A percentile compares a stretch with the other conserved stretches of the same genome.
These are phyloP conservation scores for Lomentospora prolificans DNA, from an alignment of 2,329 filamentous ascomycete genomes.

Conservation along the genomic window DNA sequence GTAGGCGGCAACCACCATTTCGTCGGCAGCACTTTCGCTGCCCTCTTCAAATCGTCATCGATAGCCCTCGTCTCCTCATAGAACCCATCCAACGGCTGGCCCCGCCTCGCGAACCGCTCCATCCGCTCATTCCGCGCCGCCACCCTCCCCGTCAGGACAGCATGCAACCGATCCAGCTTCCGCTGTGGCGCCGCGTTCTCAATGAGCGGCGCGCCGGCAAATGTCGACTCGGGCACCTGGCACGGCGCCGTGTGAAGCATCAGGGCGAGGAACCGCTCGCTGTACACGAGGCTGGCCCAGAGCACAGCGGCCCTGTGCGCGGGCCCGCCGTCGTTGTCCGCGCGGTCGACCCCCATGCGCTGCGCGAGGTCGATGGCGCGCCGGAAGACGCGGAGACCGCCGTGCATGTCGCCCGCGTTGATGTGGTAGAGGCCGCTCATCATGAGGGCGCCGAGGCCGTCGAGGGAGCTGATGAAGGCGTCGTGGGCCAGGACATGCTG, in stretches of 20 bases:
- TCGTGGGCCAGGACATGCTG: slow-evolving; percentile 32
- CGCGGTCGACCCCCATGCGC: not conserved
- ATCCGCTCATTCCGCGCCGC: slow-evolving; percentile 14
- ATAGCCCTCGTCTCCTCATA: slow-evolving; percentile 20
- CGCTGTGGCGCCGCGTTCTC: slow-evolving; percentile 14
- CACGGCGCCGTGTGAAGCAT: slow-evolving; percentile 29
- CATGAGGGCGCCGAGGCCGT: slow-evolving; percentile 41
- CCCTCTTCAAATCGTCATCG: slow-evolving; percentile 22
- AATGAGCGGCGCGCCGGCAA: slow-evolving; percentile 12
- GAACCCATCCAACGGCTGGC: not conserved
- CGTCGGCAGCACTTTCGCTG: slow-evolving; percentile 20
- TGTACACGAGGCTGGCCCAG: slow-evolving; percentile 27
- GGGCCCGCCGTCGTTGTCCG: slow-evolving; percentile 25
- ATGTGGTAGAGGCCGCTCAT: slow-evolving; percentile 35
- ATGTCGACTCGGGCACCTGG: slow-evolving; percentile 15
- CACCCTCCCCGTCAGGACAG: slow-evolving; percentile 20
- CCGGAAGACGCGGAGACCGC: slow-evolving; percentile 32
- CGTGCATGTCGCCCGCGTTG: slow-evolving; percentile 37
- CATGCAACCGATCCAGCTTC: not conserved
- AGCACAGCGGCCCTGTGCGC: slow-evolving; percentile 14
- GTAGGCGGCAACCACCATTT: slow-evolving; percentile 27
- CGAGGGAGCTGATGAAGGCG: slow-evolving; percentile 31
- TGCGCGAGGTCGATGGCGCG: not conserved
- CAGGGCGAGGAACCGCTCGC: slow-evolving; percentile 27
- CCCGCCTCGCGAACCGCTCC: not conserved